A percentile compares a stretch with the other conserved stretches of the same genome.
Evolutionary conservation across 345 rosid species (phyloP).

Genomic region (Stellera chamaejasme): DNA sequence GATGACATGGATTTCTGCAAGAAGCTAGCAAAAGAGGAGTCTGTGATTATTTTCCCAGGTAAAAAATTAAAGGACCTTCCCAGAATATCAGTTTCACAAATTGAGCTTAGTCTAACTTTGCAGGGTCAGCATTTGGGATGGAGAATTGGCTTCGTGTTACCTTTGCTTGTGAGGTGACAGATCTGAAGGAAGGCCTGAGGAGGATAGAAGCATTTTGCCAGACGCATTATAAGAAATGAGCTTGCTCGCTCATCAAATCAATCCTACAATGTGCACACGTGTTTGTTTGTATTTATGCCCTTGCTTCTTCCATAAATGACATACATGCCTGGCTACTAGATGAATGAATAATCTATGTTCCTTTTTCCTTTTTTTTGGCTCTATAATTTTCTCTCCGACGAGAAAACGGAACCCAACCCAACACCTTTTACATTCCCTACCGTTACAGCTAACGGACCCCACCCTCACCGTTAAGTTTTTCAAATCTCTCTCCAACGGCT

Average conservation of each 20-base stretch:
- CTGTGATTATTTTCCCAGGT: constrained; percentile 70
- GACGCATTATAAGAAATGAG: constrained; percentile 28
- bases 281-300: too few species aligned
- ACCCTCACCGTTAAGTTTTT: constrained; percentile 14
- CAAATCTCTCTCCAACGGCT: constrained; percentile 35
- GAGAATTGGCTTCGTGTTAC: constrained; percentile 44
- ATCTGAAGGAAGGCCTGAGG: constrained; percentile 27
- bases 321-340: too few species aligned
- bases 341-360: too few species aligned
- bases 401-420: neutral
- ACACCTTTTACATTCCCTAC: constrained; percentile 15
- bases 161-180: constrained; percentile 28
- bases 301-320: too few species aligned
- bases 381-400: too few species aligned
- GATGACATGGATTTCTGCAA: constrained; percentile 61
- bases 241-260: too few species aligned
- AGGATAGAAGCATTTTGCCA: constrained; percentile 36
- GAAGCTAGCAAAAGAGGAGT: constrained; percentile 62
- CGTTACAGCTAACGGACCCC: constrained; percentile 25
- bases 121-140: constrained; percentile 34
- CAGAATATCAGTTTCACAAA: too few species aligned
- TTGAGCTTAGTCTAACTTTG: too few species aligned
- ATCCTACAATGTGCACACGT: too few species aligned
- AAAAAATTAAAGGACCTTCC: neutral
- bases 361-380: too few species aligned